These are phyloP conservation scores for Gamarada debralockiae DNA, from an alignment of 495 filamentous ascomycete genomes.

Conservation along the genomic window DNA sequence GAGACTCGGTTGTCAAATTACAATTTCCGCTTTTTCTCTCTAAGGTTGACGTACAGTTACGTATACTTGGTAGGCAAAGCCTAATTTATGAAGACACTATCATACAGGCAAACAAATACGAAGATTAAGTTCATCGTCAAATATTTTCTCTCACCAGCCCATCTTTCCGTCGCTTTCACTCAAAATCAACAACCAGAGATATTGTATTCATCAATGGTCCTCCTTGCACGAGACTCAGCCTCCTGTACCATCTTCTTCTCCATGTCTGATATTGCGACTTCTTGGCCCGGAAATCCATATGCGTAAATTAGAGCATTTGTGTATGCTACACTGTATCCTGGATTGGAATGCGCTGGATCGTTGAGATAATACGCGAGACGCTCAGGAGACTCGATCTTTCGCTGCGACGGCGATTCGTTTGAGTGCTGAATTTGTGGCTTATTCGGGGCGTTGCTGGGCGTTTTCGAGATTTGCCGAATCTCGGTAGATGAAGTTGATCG, in stretches of 20 bases:
- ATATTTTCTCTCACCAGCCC: no score
- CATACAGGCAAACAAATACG: no score
- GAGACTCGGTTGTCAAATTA: no score
- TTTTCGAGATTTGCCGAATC: background rate
- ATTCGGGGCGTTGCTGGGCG: background rate
- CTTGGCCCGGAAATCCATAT: background rate
- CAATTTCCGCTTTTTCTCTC: no score
- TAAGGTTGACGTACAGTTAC: no score
- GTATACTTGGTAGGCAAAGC: no score
- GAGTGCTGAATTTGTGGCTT: background rate
- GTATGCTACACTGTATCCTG: background rate
- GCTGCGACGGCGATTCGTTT: background rate
- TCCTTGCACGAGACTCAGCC: background rate
- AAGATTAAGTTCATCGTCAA: no score
- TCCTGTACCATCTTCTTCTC: background rate
- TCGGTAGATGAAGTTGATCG: no score
- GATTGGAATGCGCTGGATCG: background rate
- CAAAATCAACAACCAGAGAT: no score
- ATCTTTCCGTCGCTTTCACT: no score
- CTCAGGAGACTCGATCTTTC: background rate
- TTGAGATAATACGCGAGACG: background rate
- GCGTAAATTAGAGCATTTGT: background rate
- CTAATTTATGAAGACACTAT: no score
- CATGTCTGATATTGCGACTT: background rate
- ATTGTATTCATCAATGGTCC: background rate